These are phyloP conservation scores for Podaxis carcinomalis DNA, from an alignment of 768 basidiomycete genomes.

Conservation along the genomic window DNA sequence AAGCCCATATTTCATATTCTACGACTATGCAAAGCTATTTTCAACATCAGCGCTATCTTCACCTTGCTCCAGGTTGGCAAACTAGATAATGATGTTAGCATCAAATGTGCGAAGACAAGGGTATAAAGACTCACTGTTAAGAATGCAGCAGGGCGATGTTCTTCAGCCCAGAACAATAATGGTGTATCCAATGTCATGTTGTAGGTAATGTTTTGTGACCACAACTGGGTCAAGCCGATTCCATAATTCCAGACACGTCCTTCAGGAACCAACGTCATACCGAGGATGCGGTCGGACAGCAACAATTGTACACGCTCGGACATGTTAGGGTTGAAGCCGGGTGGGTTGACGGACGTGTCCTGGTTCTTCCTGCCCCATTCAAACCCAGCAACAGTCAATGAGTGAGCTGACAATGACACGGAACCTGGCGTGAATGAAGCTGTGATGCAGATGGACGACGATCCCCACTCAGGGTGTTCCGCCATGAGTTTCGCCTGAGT, in stretches of 20 bases:
- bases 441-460: constrained; percentile 89
- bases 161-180: constrained; percentile 92
- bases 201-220: constrained; percentile 79
- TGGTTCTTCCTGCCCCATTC: constrained; percentile 97
- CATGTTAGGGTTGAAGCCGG: constrained; percentile 99
- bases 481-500: constrained; percentile 97
- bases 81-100: constrained; percentile 39
- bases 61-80: constrained; percentile 84
- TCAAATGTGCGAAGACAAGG: not conserved
- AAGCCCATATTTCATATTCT: not conserved
- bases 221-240: constrained; percentile 87
- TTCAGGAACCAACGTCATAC: constrained; percentile 92
- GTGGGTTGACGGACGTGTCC: constrained; percentile 80
- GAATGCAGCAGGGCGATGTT: constrained; percentile 93
- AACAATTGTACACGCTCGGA: constrained; percentile 92
- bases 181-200: constrained; percentile 90
- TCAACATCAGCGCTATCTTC: constrained; percentile 96
- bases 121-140: constrained; percentile 58
- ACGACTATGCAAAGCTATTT: constrained; percentile 79
- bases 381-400: constrained; percentile 86
- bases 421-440: constrained; percentile 98
- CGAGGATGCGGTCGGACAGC: constrained; percentile 91
- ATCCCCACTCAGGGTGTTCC: constrained; percentile 92
- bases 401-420: constrained; percentile 92
- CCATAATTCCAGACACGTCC: constrained; percentile 98